Base-by-base conservation (phyloP, 306 rosid species). In the Prunus davidiana region DNA sequence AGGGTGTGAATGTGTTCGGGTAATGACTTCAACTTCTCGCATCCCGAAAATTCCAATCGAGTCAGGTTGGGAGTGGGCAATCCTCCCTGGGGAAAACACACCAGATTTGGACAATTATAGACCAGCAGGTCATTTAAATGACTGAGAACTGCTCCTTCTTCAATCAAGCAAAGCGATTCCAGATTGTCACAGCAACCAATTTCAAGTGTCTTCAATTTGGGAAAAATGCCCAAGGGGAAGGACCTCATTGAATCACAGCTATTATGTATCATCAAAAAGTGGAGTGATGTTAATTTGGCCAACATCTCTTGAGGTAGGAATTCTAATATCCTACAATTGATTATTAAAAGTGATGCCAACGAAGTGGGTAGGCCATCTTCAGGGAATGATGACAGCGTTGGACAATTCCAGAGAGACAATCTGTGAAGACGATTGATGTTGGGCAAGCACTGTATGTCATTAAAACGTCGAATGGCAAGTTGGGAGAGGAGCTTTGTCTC, bases 241-340 rank as follows among this genome's bases (percentile, higher is more conserved):
- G 46, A 64, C 47, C 68, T 30, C 13, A 64, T 2, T 64, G 47
- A 64, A 64, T 64, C 68, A 64, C 47, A 32, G 46, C 46, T 30
- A 0, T 30, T 0, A 0, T 0, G 0, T 8, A 62, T 5, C 0
- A 0, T 0, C 45, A 63, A 63, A 8, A 0, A 0, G 2, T 0
- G 0, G 16, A 64, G 47, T 12, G 8, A 64, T 1, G 68, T 64
- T 24, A 64, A 64, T 34, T 32, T 64, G 8, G 68, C 8, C 15
- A 64, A 32, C 49, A 32, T 34, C 68, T 64, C 68, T 16, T 32
- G 25, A 32, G 46, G 3, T 32, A 32, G 22, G 47, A 32, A 32
- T 32, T 64, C 68, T 64, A 64, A 16, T 18, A 3, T 64, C 68
- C 25, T 3, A 9, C 46, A 64, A 6, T 0, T 0, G 6, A 0